These are phyloP conservation scores for Talaromyces amestolkiae DNA, from an alignment of 2,329 filamentous ascomycete genomes.

Conservation along the genomic window DNA sequence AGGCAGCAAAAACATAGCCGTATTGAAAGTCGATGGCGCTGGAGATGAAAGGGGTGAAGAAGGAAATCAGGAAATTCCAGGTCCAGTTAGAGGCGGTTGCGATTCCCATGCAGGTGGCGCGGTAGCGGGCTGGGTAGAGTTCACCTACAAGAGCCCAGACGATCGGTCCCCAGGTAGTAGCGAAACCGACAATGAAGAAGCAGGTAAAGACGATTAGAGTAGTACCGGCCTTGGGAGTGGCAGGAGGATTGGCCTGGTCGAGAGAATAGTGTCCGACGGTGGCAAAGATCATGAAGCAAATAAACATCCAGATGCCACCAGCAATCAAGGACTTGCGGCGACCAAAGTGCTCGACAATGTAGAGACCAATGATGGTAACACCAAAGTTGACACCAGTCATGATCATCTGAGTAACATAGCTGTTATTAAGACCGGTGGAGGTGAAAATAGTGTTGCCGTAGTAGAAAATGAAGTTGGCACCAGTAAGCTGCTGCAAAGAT, in stretches of 20 bases:
- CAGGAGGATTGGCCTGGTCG: constrained; percentile 38
- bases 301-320: constrained; percentile 66
- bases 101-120: constrained; percentile 74
- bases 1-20: constrained; percentile 74
- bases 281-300: constrained; percentile 62
- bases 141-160: constrained; percentile 48
- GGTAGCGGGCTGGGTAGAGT: constrained; percentile 49
- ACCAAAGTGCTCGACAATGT: constrained; percentile 67
- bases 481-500: constrained; percentile 49
- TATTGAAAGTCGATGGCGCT: constrained; percentile 70
- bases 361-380: constrained; percentile 66
- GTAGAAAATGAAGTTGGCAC: constrained; percentile 53
- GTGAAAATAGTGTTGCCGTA: constrained; percentile 62
- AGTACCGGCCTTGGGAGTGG: constrained; percentile 54
- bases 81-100: constrained; percentile 76
- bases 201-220: constrained; percentile 71
- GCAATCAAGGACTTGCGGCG: constrained; percentile 66
- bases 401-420: constrained; percentile 67
- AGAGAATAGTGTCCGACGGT: constrained; percentile 53
- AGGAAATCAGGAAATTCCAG: constrained; percentile 73
- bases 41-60: constrained; percentile 80
- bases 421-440: constrained; percentile 64
- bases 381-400: constrained; percentile 66
- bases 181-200: constrained; percentile 72
- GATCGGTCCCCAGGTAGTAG: constrained; percentile 67